Percentiles rank a stretch among this genome's conserved stretches.
phyloP scores from a whole-genome alignment of 2,329 filamentous ascomycete species.

The Colletotrichum melonis region DNA sequence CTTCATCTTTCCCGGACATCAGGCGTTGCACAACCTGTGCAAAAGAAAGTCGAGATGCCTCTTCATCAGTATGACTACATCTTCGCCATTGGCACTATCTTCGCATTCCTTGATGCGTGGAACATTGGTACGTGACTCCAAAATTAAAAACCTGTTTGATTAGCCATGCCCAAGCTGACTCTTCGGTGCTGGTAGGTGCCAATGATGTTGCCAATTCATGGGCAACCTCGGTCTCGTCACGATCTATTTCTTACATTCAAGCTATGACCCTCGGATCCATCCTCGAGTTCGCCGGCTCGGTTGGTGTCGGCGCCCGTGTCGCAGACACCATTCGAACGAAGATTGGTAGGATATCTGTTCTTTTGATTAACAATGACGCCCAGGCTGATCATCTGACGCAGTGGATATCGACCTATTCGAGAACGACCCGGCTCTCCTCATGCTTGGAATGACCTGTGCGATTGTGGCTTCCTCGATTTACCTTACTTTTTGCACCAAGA shows the following conservation, averaged over 20 bases:
- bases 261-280: conserved; percentile 58
- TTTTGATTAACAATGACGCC: background rate
- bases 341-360: background rate
- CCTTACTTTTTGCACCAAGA: conserved; percentile 53
- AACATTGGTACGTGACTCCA: conserved; percentile 63
- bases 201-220: conserved; percentile 73
- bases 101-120: conserved; percentile 75
- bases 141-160: no score
- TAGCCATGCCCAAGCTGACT: background rate
- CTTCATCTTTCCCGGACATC: background rate
- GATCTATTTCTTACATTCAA: conserved; percentile 64
- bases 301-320: conserved; percentile 59
- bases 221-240: conserved; percentile 70
- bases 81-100: conserved; percentile 72
- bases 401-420: conserved; percentile 53
- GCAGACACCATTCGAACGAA: conserved; percentile 60
- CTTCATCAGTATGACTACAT: conserved; percentile 71
- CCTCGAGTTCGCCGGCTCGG: conserved; percentile 61
- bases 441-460: conserved; percentile 55
- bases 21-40: background rate
- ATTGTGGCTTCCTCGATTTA: conserved; percentile 51
- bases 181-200: conserved; percentile 30
- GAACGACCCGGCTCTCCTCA: conserved; percentile 51
- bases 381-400: conserved; percentile 40
- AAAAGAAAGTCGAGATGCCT: conserved; percentile 21